These are phyloP conservation scores for Xylariaceae sp. DNA, from an alignment of 2,329 filamentous ascomycete genomes.

Conservation along the genomic window DNA sequence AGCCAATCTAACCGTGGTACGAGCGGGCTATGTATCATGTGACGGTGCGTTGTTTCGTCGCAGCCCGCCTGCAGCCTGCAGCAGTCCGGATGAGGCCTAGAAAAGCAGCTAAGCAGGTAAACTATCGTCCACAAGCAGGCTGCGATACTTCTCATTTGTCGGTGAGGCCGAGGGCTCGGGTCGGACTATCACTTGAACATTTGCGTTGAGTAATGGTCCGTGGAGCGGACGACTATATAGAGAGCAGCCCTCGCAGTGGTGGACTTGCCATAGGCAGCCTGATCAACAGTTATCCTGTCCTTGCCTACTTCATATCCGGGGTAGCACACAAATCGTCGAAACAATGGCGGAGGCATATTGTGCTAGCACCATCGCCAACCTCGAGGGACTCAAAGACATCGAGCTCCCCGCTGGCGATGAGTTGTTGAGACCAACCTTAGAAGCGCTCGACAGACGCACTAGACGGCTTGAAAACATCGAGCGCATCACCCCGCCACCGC, in stretches of 20 bases:
- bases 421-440: slow-evolving; percentile 10
- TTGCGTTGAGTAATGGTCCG: not conserved
- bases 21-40: not conserved
- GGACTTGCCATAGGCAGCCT: not conserved
- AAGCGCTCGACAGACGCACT: slow-evolving; percentile 25
- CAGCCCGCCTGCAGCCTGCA: not conserved
- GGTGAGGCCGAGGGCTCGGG: not conserved
- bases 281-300: not conserved
- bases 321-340: not conserved
- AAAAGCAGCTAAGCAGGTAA: not conserved
- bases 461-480: slow-evolving; percentile 23
- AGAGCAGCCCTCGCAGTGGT: not conserved
- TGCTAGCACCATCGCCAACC: slow-evolving; percentile 27
- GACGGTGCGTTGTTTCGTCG: not conserved
- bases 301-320: not conserved
- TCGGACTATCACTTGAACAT: not conserved
- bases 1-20: not conserved
- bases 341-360: slow-evolving; percentile 27
- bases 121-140: no score
- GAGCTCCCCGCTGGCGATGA: slow-evolving; percentile 1
- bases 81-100: not conserved
- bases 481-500: slow-evolving; percentile 27
- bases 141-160: not conserved
- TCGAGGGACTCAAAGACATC: slow-evolving; percentile 23
- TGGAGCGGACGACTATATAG: not conserved